These are phyloP conservation scores for Hippophae tibetana DNA, from an alignment of 306 rosid genomes.

Conservation along the genomic window DNA sequence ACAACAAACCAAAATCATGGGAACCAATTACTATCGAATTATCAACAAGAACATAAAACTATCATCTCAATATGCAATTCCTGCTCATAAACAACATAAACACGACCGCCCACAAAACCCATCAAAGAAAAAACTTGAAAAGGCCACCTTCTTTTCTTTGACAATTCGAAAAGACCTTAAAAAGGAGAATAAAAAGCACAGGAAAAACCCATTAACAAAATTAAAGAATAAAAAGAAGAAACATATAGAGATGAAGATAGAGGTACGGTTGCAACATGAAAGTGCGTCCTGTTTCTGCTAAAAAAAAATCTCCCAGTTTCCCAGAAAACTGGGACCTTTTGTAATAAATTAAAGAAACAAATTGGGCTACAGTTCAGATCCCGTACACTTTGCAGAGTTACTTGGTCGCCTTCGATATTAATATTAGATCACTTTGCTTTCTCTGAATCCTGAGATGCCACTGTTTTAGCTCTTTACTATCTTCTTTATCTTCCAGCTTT, in stretches of 20 bases:
- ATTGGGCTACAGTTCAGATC: background rate
- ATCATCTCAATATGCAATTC: constrained; percentile 15
- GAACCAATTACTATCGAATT: background rate
- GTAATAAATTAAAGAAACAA: constrained; percentile 2
- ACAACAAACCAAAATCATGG: constrained; percentile 11
- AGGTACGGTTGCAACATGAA: constrained; percentile 31
- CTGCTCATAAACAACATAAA: constrained; percentile 9
- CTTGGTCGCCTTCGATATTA: constrained; percentile 4
- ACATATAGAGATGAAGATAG: constrained; percentile 19
- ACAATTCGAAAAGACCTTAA: background rate
- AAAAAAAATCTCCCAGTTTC: constrained; percentile 26
- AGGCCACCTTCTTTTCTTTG: background rate
- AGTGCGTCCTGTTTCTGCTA: constrained; percentile 39
- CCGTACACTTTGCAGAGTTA: background rate
- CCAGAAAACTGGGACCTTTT: constrained; percentile 20
- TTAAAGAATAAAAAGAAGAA: background rate
- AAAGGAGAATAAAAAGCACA: constrained; percentile 14
- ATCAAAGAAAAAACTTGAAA: constrained; percentile 22
- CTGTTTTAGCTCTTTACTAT: constrained; percentile 14
- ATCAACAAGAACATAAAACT: background rate
- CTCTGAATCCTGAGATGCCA: constrained; percentile 12
- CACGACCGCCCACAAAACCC: constrained; percentile 21
- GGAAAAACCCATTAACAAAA: background rate
- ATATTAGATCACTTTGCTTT: too few species aligned
- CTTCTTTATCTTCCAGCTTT: constrained; percentile 48